Conservation (phyloP, 1,284 basidiomycete species). For the Ustilago hordei region DNA sequence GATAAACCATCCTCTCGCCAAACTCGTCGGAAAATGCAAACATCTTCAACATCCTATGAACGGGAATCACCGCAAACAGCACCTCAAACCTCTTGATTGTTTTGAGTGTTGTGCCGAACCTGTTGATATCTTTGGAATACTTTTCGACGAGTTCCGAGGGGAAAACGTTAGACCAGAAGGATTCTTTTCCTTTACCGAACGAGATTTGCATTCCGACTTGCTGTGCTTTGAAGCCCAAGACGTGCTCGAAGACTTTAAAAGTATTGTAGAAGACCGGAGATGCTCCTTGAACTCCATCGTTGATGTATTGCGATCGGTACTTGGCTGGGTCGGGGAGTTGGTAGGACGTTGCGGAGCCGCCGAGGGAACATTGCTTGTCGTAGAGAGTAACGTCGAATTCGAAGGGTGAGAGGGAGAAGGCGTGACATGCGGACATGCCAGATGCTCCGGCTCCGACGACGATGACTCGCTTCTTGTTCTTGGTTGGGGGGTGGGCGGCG, state of each 20-base stretch:
- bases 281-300: conserved; percentile 64
- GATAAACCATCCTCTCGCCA: conserved; percentile 75
- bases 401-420: conserved; percentile 55
- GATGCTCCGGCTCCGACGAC: conserved; percentile 60
- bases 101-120: conserved; percentile 60
- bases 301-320: conserved; percentile 64
- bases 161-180: conserved; percentile 64
- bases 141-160: conserved; percentile 63
- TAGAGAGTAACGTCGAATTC: conserved; percentile 61
- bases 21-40: conserved; percentile 71
- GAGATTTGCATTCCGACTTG: conserved; percentile 65
- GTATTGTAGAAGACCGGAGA: conserved; percentile 64
- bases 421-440: conserved; percentile 60
- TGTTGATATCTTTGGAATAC: conserved; percentile 58
- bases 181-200: conserved; percentile 63
- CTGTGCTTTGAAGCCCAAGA: conserved; percentile 57
- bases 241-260: conserved; percentile 61
- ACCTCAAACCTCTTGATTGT: conserved; percentile 65
- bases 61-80: conserved; percentile 62
- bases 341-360: conserved; percentile 63
- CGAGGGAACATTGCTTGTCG: conserved; percentile 59
- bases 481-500: neutral
- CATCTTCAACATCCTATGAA: conserved; percentile 57
- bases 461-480: conserved; percentile 58
- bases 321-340: conserved; percentile 58